phyloP scores from a whole-genome alignment of 2,329 filamentous ascomycete genomes.

The Nemania sp. region DNA sequence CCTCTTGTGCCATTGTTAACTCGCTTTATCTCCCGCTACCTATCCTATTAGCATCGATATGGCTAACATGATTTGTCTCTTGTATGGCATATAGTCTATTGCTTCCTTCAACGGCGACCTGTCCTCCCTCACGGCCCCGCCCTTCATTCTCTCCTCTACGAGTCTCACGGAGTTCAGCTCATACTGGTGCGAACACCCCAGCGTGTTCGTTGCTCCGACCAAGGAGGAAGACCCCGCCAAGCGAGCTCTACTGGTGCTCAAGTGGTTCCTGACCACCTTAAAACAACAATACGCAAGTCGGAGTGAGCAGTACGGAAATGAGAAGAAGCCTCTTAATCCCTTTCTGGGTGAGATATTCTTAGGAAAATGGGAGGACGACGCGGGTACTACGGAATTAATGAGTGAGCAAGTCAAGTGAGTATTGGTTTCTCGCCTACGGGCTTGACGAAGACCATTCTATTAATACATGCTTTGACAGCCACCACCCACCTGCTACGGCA shows the following conservation, averaged over 20 bases:
- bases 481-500: constrained; percentile 57
- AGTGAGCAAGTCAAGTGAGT: constrained; percentile 52
- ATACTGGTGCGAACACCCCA: constrained; percentile 54
- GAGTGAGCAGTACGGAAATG: constrained; percentile 49
- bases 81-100: constrained; percentile 35
- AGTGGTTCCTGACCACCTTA: constrained; percentile 52
- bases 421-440: background rate
- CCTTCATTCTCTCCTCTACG: constrained; percentile 53
- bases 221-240: constrained; percentile 47
- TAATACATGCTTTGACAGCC: constrained; percentile 37
- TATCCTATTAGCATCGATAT: background rate
- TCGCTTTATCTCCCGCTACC: background rate
- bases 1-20: background rate
- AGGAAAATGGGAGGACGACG: constrained; percentile 39
- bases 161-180: constrained; percentile 53
- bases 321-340: constrained; percentile 58
- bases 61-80: constrained; percentile 7
- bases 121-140: constrained; percentile 55
- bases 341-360: constrained; percentile 57
- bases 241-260: constrained; percentile 51
- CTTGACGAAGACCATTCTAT: background rate
- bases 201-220: constrained; percentile 52
- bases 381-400: constrained; percentile 38
- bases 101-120: constrained; percentile 52
- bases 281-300: constrained; percentile 52